A percentile compares a stretch with the other conserved stretches of the same genome.
Conservation (phyloP, 306 rosid genomes). For the Ziziphus jujuba region DNA sequence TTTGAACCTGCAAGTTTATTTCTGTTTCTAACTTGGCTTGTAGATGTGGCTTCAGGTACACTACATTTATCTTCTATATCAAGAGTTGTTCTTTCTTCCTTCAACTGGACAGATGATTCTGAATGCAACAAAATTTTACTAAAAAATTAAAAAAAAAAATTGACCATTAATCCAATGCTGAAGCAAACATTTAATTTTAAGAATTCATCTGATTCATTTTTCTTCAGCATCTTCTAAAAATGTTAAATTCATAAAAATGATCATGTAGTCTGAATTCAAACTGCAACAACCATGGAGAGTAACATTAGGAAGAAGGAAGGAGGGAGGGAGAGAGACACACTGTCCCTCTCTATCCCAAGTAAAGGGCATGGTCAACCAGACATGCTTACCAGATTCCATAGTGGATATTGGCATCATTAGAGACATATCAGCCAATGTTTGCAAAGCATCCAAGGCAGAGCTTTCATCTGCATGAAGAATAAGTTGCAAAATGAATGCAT, state of each 20-base stretch:
- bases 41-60: conserved; percentile 61
- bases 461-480: conserved; percentile 51
- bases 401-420: conserved; percentile 66
- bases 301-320: too few species aligned
- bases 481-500: conserved; percentile 3
- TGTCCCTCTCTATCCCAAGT: background rate
- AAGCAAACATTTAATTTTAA: background rate
- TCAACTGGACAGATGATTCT: conserved; percentile 74
- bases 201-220: background rate
- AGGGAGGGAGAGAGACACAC: background rate
- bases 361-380: conserved; percentile 10
- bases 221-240: background rate
- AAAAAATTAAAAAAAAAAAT: conserved; percentile 10
- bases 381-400: conserved; percentile 63
- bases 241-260: background rate
- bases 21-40: conserved; percentile 57
- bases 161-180: background rate
- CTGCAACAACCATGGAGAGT: background rate
- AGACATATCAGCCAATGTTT: conserved; percentile 81
- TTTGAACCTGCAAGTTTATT: conserved; percentile 35
- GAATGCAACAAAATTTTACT: conserved; percentile 9
- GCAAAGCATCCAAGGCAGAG: conserved; percentile 73
- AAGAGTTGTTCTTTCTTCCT: conserved; percentile 49
- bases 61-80: conserved; percentile 54
- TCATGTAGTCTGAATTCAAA: too few species aligned